Conservation (phyloP, 768 basidiomycete genomes). For the Pleurotus tuber-regium region DNA sequence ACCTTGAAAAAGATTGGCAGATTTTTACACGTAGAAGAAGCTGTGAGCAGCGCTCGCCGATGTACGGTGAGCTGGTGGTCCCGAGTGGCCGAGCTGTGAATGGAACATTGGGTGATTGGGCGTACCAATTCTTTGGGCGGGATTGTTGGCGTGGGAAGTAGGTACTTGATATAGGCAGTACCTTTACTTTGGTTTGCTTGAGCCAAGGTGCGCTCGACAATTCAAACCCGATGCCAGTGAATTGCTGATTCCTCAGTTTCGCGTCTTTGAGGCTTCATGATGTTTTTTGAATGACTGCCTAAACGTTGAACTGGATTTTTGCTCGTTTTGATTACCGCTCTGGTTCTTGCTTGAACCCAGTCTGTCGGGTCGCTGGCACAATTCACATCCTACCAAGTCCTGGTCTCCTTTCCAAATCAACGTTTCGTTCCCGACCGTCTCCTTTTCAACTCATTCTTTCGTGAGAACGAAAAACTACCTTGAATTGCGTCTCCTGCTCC, state of each 20-base stretch:
- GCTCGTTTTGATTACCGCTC: constrained; percentile 18
- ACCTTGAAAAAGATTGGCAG: neutral
- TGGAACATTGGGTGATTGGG: neutral
- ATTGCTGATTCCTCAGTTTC: neutral
- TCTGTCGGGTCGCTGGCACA: constrained; percentile 35
- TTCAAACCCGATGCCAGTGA: neutral
- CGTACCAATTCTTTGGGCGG: neutral
- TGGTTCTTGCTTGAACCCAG: constrained; percentile 33
- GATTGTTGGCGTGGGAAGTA: constrained; percentile 3
- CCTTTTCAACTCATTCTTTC: constrained; percentile 1
- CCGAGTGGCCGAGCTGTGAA: neutral
- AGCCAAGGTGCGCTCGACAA: neutral
- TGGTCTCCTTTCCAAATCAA: constrained; percentile 9
- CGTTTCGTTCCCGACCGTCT: constrained; percentile 6
- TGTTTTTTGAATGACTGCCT: neutral
- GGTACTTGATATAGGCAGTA: neutral
- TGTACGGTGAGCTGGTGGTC: neutral
- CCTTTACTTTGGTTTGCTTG: constrained; percentile 2
- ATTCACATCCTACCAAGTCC: constrained; percentile 20
- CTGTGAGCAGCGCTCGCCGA: neutral
- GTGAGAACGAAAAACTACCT: constrained; percentile 1
- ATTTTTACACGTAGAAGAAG: neutral
- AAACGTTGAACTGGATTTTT: constrained; percentile 12
- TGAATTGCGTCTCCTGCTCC: neutral
- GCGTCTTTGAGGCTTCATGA: neutral